Conservation (phyloP, 2,329 filamentous ascomycete species). For the Knoxdaviesia capensis region DNA sequence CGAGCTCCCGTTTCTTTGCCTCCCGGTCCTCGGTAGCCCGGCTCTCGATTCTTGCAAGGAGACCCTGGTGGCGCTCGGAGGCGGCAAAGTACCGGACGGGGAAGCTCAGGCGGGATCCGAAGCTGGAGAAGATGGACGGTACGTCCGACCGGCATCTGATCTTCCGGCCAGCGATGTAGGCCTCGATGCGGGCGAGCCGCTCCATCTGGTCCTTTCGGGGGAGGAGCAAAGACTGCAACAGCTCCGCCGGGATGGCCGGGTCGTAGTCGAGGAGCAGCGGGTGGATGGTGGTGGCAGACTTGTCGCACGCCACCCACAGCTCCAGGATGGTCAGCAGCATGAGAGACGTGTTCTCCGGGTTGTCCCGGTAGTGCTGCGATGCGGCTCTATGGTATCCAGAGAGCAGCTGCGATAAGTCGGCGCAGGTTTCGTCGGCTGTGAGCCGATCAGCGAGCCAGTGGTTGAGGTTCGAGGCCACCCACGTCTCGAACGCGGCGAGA, state of each 20-base stretch:
- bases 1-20: slow-evolving; percentile 15
- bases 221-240: slow-evolving; percentile 25
- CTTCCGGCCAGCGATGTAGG: slow-evolving; percentile 12
- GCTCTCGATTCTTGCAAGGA: slow-evolving; percentile 16
- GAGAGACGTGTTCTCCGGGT: slow-evolving; percentile 26
- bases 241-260: slow-evolving; percentile 17
- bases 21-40: slow-evolving; percentile 12
- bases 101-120: slow-evolving; percentile 9
- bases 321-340: slow-evolving; percentile 36
- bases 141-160: background rate
- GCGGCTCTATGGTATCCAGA: slow-evolving; percentile 14
- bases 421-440: slow-evolving; percentile 9
- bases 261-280: slow-evolving; percentile 24
- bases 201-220: slow-evolving; percentile 21
- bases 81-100: slow-evolving; percentile 6
- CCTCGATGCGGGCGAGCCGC: slow-evolving; percentile 23
- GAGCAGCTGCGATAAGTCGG: slow-evolving; percentile 11
- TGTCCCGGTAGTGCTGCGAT: slow-evolving; percentile 12
- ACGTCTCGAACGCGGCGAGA: slow-evolving; percentile 23
- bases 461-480: slow-evolving; percentile 20
- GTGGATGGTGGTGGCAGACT: slow-evolving; percentile 15
- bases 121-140: slow-evolving; percentile 15
- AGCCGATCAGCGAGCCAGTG: slow-evolving; percentile 16
- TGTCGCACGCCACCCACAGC: slow-evolving; percentile 38
- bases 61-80: slow-evolving; percentile 13